Evolutionary conservation across 352 stramenopile species (phyloP).

Genomic region (Phytophthora foliorum): DNA sequence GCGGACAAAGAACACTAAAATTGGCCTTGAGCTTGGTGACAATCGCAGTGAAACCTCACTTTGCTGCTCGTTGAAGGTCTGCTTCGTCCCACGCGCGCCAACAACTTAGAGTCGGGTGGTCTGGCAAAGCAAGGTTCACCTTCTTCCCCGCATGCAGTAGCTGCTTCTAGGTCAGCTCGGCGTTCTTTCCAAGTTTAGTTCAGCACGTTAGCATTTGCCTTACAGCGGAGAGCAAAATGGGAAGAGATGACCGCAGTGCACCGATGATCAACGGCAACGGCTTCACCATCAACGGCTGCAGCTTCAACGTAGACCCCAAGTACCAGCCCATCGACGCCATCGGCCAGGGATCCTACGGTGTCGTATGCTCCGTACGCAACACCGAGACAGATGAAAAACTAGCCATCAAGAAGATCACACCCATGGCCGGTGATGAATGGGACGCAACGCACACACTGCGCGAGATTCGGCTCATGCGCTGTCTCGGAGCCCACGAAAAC

Average conservation of each 20-base stretch:
- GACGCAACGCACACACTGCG: constrained; percentile 92
- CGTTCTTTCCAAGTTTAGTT: constrained; percentile 2
- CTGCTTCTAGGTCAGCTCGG: constrained; percentile 17
- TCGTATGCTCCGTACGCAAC: constrained; percentile 93
- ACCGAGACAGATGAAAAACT: constrained; percentile 82
- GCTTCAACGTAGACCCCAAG: constrained; percentile 85
- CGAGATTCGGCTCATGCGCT: constrained; percentile 92
- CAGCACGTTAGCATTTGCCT: neutral
- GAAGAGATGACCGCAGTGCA: constrained; percentile 68
- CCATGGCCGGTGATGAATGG: constrained; percentile 91
- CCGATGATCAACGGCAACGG: constrained; percentile 74
- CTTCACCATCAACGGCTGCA: constrained; percentile 88
- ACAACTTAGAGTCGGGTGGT: constrained; percentile 16
- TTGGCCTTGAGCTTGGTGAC: constrained; percentile 25
- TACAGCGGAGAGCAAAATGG: constrained; percentile 41
- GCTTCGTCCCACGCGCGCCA: constrained; percentile 29
- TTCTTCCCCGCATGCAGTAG: constrained; percentile 44
- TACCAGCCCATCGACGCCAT: constrained; percentile 90
- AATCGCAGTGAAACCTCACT: constrained; percentile 28
- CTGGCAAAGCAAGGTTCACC: constrained; percentile 43
- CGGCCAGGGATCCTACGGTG: constrained; percentile 94
- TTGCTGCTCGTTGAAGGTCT: constrained; percentile 15
- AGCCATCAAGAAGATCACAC: constrained; percentile 95
- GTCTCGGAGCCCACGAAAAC: constrained; percentile 92
- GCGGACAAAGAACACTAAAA: constrained; percentile 40